phyloP scores from a whole-genome alignment of 768 basidiomycete genomes.

The Tylopilus intermedius region DNA sequence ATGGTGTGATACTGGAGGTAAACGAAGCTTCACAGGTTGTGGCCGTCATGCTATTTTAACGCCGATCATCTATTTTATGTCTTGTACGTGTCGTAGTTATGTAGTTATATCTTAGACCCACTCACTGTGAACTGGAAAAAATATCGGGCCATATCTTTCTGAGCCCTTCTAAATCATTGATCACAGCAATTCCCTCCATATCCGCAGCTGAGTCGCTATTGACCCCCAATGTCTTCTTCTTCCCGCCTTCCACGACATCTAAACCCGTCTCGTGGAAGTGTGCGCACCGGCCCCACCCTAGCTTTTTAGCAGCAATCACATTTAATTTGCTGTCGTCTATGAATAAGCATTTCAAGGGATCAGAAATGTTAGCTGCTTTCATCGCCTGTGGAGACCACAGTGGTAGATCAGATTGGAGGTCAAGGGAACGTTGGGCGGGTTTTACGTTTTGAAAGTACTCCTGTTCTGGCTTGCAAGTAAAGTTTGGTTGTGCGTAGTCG shows the following conservation, averaged over 20 bases:
- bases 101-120: background rate
- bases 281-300: constrained; percentile 71
- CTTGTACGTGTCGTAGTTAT: background rate
- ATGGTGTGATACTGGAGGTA: constrained; percentile 77
- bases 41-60: constrained; percentile 63
- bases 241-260: constrained; percentile 60
- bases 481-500: constrained; percentile 62
- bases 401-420: background rate
- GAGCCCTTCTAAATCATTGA: constrained; percentile 61
- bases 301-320: constrained; percentile 55
- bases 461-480: constrained; percentile 78
- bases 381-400: constrained; percentile 48
- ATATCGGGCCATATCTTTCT: constrained; percentile 71
- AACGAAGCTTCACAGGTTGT: constrained; percentile 75
- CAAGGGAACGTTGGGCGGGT: background rate
- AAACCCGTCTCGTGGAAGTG: constrained; percentile 72
- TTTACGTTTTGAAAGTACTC: constrained; percentile 61
- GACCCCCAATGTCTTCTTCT: constrained; percentile 40
- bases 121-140: constrained; percentile 40
- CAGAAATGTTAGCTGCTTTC: constrained; percentile 50
- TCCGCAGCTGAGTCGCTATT: constrained; percentile 33
- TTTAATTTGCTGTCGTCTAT: constrained; percentile 74
- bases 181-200: constrained; percentile 45
- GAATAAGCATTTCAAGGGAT: constrained; percentile 72
- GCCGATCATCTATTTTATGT: background rate